Base-by-base conservation (phyloP, 2,329 filamentous ascomycete species). In the Coniochaeta ligniaria region DNA sequence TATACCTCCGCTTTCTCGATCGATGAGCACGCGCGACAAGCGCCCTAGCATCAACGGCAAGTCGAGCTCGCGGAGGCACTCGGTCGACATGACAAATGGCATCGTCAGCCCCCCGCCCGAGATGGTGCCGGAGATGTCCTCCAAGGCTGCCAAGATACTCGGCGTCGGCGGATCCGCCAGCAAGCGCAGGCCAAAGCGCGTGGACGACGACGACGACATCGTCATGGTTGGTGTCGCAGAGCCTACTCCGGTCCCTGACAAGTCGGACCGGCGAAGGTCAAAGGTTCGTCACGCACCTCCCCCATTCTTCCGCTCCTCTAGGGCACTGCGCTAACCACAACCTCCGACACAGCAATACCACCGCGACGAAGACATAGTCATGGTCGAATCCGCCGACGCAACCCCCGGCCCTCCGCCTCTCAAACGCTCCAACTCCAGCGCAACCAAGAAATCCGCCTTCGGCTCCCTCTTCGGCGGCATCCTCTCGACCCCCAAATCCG, bases 71-170 rank as follows among this genome's bases (percentile, higher is more conserved):
- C 83, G 89, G 60, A 87, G 88, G 41, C 81, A 87, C 63, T 89
- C 91, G 0, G 74, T 89, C 17, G 89, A 91, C 59, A 82, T 86
- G 63, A 78, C 78, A 31, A 79, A 80, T 63, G 89, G 86, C 8
- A 77, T 93, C 62, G 80, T 84, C 54, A 91, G 90, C 22, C 90
- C 91, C 3, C 89, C 90, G 9, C 85, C 88, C 2, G 91, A 92
- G 33, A 84, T 89, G 35, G 76, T 80, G 47, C 80, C 81, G 3
- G 83, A 84, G 58, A 82, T 91, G 69, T 82, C 87, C 8, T 82
- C 85, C 54, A 96, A 96, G 73, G 91, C 91, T 31, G 90, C 91
- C 35, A 92, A 87, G 73, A 75, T 94, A 59, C 85, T 95, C 2
- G 85, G 92, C 77, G 66, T 83, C 26, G 78, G 69, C 7, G 61